phyloP scores from a whole-genome alignment of 2,329 filamentous ascomycete genomes.

The Diaporthe ampelina region DNA sequence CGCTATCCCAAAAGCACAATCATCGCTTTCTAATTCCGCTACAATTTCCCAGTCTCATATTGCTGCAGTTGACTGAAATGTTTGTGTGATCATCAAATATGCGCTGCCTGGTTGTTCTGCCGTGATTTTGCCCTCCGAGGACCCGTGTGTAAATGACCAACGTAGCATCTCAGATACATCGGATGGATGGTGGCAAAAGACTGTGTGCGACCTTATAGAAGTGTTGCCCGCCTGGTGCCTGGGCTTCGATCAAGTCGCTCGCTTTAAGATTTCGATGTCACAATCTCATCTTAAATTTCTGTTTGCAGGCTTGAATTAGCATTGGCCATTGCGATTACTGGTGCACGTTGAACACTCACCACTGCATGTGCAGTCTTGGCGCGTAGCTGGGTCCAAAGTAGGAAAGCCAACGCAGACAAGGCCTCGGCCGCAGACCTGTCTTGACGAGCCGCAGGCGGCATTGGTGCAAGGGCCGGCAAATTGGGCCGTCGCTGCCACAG shows the following conservation, averaged over 20 bases:
- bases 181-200: neutral
- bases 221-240: neutral
- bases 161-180: neutral
- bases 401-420: constrained; percentile 25
- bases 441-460: constrained; percentile 18
- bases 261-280: neutral
- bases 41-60: neutral
- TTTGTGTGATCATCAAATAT: neutral
- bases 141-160: neutral
- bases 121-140: neutral
- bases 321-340: neutral
- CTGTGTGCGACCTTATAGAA: neutral
- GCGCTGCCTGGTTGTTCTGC: neutral
- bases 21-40: neutral
- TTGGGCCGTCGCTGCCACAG: neutral
- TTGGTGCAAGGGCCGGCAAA: constrained; percentile 25
- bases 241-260: neutral
- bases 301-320: constrained; percentile 2
- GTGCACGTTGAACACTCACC: neutral
- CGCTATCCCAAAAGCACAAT: neutral
- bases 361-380: constrained; percentile 27
- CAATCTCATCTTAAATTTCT: neutral
- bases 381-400: constrained; percentile 7
- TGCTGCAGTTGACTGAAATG: neutral
- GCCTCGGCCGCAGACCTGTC: constrained; percentile 17